phyloP scores from a whole-genome alignment of 1,284 basidiomycete genomes.

The Ustilago lituana region DNA sequence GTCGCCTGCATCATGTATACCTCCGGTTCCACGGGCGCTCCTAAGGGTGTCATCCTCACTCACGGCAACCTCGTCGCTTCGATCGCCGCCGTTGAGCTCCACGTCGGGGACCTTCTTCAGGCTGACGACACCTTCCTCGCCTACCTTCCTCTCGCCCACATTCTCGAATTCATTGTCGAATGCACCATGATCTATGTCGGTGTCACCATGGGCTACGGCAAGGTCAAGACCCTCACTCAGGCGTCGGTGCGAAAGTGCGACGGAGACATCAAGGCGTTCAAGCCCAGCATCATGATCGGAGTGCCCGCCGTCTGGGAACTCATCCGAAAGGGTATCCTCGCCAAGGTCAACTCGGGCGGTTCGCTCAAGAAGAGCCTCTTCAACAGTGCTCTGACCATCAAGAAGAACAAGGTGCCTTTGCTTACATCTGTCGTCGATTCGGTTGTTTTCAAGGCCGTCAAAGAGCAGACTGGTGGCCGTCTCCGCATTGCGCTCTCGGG shows the following conservation, averaged over 20 bases:
- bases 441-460: slow-evolving; percentile 78
- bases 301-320: slow-evolving; percentile 78
- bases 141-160: slow-evolving; percentile 91
- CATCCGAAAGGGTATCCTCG: slow-evolving; percentile 89
- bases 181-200: slow-evolving; percentile 69
- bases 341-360: slow-evolving; percentile 77
- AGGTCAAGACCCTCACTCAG: slow-evolving; percentile 95
- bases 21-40: slow-evolving; percentile 87
- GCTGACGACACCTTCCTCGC: slow-evolving; percentile 81
- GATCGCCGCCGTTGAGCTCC: slow-evolving; percentile 78
- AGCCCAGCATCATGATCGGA: slow-evolving; percentile 85
- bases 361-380: slow-evolving; percentile 79
- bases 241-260: slow-evolving; percentile 86
- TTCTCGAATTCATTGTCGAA: slow-evolving; percentile 83
- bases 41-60: slow-evolving; percentile 91
- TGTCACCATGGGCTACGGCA: slow-evolving; percentile 84
- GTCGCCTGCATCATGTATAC: slow-evolving; percentile 97
- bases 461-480: slow-evolving; percentile 84
- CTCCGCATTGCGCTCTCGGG: slow-evolving; percentile 81
- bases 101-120: slow-evolving; percentile 81
- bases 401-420: slow-evolving; percentile 73
- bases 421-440: slow-evolving; percentile 78
- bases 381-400: slow-evolving; percentile 73
- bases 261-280: slow-evolving; percentile 85
- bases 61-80: slow-evolving; percentile 88